Conservation (phyloP, 495 filamentous ascomycete genomes). For the Lentithecium fluviatile region DNA sequence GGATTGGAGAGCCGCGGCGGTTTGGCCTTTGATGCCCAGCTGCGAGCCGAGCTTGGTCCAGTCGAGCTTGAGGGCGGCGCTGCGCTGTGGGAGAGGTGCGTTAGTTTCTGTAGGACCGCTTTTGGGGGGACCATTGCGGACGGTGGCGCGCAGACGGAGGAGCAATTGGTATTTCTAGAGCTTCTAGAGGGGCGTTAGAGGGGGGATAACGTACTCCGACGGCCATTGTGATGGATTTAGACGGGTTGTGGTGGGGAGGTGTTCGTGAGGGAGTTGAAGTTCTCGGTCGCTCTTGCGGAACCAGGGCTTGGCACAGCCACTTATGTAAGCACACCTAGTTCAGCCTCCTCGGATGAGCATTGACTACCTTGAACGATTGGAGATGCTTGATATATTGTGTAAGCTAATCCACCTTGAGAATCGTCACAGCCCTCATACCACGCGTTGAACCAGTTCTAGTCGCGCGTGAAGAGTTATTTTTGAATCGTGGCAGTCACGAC, state of each 20-base stretch:
- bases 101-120: conserved; percentile 24
- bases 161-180: conserved; percentile 17
- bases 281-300: conserved; percentile 16
- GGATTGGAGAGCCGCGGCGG: conserved; percentile 78
- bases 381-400: too few relatives aligned
- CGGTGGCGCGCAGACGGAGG: not conserved
- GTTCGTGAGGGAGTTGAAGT: conserved; percentile 27
- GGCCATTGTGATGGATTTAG: conserved; percentile 70
- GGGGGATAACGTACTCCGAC: conserved; percentile 68
- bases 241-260: conserved; percentile 33
- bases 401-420: not conserved
- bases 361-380: not conserved
- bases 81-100: conserved; percentile 63
- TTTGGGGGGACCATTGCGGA: conserved; percentile 11
- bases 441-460: not conserved
- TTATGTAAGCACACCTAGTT: conserved; percentile 16
- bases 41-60: conserved; percentile 88
- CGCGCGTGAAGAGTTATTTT: not conserved
- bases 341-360: not conserved
- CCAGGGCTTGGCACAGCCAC: conserved; percentile 14
- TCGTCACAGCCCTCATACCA: not conserved
- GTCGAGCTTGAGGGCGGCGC: conserved; percentile 98
- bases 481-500: too few relatives aligned
- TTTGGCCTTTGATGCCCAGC: conserved; percentile 94
- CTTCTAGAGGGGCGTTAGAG: conserved; percentile 30